These are phyloP conservation scores for Oryza australiensis DNA, from an alignment of 176 grass and related monocot genomes.

Conservation along the genomic window DNA sequence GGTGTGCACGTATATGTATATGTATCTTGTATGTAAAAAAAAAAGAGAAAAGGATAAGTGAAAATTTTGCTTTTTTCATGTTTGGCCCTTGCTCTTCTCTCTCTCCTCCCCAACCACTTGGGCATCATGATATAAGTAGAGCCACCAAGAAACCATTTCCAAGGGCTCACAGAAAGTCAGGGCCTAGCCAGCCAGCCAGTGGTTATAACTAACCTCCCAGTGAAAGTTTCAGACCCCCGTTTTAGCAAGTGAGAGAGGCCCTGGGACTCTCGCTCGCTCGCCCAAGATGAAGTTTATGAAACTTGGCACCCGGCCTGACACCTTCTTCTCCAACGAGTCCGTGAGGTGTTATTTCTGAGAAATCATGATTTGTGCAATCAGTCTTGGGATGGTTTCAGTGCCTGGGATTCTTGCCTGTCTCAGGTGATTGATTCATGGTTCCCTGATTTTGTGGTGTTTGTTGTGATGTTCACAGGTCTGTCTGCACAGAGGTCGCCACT, in stretches of 20 bases:
- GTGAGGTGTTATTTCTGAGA: conserved; percentile 43
- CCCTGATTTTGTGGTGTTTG: conserved; percentile 17
- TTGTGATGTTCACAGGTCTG: conserved; percentile 54
- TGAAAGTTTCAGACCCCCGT: conserved; percentile 38
- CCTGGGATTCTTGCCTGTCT: neutral
- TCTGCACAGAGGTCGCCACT: conserved; percentile 82
- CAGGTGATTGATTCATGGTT: neutral
- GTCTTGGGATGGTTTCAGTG: neutral
- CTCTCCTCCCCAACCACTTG: conserved; percentile 39
- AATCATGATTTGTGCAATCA: conserved; percentile 21
- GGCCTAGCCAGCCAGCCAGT: conserved; percentile 5
- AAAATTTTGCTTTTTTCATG: conserved; percentile 27
- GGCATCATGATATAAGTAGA: conserved; percentile 62
- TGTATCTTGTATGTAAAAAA: too few relatives aligned
- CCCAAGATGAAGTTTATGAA: conserved; percentile 98
- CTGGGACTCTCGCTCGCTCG: neutral
- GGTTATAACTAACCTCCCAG: conserved; percentile 30
- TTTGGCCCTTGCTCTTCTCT: conserved; percentile 30
- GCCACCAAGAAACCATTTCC: conserved; percentile 33
- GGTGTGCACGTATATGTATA: too few relatives aligned
- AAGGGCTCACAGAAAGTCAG: conserved; percentile 45
- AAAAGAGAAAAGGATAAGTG: too few relatives aligned
- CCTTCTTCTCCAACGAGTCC: conserved; percentile 75
- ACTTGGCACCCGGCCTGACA: conserved; percentile 77
- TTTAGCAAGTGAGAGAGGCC: conserved; percentile 25